phyloP scores from a whole-genome alignment of 2,329 filamentous ascomycete species.

The Arthrobotrys musiformis region DNA sequence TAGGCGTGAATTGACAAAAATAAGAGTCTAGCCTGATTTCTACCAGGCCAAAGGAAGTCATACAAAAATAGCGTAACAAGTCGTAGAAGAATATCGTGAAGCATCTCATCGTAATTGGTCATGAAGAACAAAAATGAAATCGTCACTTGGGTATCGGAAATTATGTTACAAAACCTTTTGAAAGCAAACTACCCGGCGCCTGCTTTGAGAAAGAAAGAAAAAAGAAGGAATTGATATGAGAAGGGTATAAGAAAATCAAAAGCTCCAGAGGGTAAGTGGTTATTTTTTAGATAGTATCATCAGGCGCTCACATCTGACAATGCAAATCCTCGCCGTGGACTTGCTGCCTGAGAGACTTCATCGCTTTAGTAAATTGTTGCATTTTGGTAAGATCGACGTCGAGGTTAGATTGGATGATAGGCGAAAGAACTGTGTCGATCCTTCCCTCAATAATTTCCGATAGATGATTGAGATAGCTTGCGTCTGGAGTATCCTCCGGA shows the following conservation, averaged over 20 bases:
- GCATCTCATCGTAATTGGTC: constrained; percentile 10
- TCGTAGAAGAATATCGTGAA: constrained; percentile 11
- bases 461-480: constrained; percentile 42
- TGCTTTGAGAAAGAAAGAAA: neutral
- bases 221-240: neutral
- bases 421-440: constrained; percentile 38
- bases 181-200: constrained; percentile 1
- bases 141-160: constrained; percentile 4
- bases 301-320: neutral
- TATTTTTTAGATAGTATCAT: neutral
- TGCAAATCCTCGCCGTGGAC: constrained; percentile 26
- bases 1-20: neutral
- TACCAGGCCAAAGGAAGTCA: neutral
- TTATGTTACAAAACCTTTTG: constrained; percentile 1
- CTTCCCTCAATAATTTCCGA: constrained; percentile 51
- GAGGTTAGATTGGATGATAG: constrained; percentile 22
- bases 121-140: neutral
- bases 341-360: constrained; percentile 12
- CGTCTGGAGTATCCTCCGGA: constrained; percentile 37
- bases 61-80: neutral
- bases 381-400: neutral
- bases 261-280: neutral
- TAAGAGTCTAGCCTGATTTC: neutral
- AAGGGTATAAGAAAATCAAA: constrained; percentile 1
- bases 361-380: constrained; percentile 29